phyloP scores from a whole-genome alignment of 805 yeast species.

The Lipomyces chichibuensis region DNA sequence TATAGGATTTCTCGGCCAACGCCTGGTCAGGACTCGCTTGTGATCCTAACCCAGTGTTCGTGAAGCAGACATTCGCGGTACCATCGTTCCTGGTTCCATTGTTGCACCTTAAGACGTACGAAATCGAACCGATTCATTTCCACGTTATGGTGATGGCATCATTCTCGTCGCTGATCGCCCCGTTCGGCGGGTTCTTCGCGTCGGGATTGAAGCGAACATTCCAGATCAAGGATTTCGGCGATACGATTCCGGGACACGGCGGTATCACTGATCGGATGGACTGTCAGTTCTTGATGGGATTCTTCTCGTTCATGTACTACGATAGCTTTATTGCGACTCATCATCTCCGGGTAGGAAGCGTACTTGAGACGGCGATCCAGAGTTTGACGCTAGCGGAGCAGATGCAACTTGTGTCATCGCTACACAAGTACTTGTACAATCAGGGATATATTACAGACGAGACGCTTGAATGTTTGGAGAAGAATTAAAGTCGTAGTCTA shows the following conservation, averaged over 20 bases:
- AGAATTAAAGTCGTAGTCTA: background rate
- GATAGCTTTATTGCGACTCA: constrained; percentile 82
- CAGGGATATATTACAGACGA: constrained; percentile 38
- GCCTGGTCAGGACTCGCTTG: constrained; percentile 65
- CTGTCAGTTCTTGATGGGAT: constrained; percentile 97
- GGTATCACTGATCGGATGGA: constrained; percentile 97
- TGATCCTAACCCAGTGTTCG: constrained; percentile 85
- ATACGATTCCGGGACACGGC: constrained; percentile 98
- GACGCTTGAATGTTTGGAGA: constrained; percentile 33
- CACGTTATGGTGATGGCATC: constrained; percentile 86
- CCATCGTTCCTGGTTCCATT: constrained; percentile 67
- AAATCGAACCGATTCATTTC: constrained; percentile 77
- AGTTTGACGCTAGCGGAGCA: constrained; percentile 70
- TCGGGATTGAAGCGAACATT: constrained; percentile 96
- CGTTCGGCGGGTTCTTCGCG: constrained; percentile 98
- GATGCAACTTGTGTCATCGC: constrained; percentile 59
- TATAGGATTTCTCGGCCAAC: constrained; percentile 28
- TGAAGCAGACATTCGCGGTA: constrained; percentile 74
- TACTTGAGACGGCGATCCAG: constrained; percentile 74
- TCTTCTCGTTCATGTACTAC: constrained; percentile 86
- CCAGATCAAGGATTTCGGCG: constrained; percentile 95
- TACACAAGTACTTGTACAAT: constrained; percentile 56
- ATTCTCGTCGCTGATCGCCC: constrained; percentile 95
- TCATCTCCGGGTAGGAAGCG: constrained; percentile 62
- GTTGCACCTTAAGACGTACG: constrained; percentile 41